A percentile compares a stretch with the other conserved stretches of the same genome.
These are phyloP conservation scores for Trametes cubensis DNA, from an alignment of 768 basidiomycete genomes.

Conservation along the genomic window DNA sequence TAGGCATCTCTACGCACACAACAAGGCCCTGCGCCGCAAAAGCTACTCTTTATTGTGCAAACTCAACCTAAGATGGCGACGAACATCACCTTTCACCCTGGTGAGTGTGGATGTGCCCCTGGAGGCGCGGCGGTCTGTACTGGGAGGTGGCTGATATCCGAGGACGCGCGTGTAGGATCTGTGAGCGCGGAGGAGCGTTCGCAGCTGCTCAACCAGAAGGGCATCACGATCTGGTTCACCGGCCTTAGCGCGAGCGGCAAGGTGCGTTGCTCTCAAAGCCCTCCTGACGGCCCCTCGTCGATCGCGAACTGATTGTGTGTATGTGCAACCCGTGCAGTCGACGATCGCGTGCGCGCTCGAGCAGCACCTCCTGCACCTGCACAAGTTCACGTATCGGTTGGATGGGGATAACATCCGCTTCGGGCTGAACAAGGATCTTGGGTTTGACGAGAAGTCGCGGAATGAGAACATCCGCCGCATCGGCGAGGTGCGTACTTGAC, in stretches of 20 bases:
- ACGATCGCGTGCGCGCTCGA: constrained; percentile 97
- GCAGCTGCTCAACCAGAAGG: constrained; percentile 72
- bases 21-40: background rate
- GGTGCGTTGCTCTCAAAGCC: constrained; percentile 44
- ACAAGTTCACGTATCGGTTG: constrained; percentile 86
- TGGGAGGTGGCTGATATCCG: background rate
- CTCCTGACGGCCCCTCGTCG: too few relatives aligned
- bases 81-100: constrained; percentile 67
- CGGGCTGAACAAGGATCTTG: constrained; percentile 95
- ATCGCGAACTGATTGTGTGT: background rate
- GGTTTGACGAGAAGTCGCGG: constrained; percentile 89
- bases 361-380: constrained; percentile 87
- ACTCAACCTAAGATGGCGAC: constrained; percentile 37
- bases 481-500: constrained; percentile 70
- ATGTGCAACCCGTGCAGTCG: constrained; percentile 55
- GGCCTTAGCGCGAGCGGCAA: constrained; percentile 96
- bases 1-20: too few relatives aligned
- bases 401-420: constrained; percentile 97
- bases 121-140: background rate
- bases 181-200: constrained; percentile 70
- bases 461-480: constrained; percentile 97
- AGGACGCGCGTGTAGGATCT: constrained; percentile 49
- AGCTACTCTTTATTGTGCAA: background rate
- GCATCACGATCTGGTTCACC: constrained; percentile 95
- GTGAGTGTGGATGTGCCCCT: constrained; percentile 36